phyloP scores from a whole-genome alignment of 2,329 filamentous ascomycete species.

The Scleromitrula shiraiana region DNA sequence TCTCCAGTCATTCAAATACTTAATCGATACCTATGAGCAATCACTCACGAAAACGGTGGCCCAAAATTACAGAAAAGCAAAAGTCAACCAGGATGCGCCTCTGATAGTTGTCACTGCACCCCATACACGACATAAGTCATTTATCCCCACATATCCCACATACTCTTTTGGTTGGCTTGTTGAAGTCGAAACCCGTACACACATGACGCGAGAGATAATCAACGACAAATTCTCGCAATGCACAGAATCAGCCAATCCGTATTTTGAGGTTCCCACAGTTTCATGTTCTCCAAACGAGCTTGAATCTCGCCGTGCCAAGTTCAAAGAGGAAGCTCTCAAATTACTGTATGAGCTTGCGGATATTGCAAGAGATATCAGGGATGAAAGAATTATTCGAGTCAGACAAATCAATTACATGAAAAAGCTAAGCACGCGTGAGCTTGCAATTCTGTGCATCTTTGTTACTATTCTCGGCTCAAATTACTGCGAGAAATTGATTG shows the following conservation, averaged over 20 bases:
- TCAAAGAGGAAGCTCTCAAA: background rate
- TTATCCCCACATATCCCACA: background rate
- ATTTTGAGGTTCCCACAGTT: background rate
- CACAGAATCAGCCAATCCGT: background rate
- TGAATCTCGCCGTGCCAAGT: background rate
- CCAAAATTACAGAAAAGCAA: background rate
- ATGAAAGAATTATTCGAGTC: background rate
- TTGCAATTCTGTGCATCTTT: conserved; percentile 3
- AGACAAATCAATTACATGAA: background rate
- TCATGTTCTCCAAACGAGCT: background rate
- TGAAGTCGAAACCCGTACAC: background rate
- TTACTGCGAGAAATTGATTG: background rate
- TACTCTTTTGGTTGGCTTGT: background rate
- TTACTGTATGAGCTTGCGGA: conserved; percentile 3
- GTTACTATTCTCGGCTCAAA: background rate
- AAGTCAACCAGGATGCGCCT: background rate
- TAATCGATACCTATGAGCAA: conserved; percentile 3
- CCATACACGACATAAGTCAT: background rate
- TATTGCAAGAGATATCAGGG: background rate
- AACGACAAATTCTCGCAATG: conserved; percentile 3
- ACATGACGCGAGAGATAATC: background rate
- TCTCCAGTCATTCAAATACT: conserved; percentile 1
- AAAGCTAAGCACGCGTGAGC: background rate
- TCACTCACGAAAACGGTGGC: background rate
- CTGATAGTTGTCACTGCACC: background rate